Evolutionary conservation across 1,139 yeast genomes (phyloP).

Genomic region (Hyphopichia wangnamkhiaoensis): DNA sequence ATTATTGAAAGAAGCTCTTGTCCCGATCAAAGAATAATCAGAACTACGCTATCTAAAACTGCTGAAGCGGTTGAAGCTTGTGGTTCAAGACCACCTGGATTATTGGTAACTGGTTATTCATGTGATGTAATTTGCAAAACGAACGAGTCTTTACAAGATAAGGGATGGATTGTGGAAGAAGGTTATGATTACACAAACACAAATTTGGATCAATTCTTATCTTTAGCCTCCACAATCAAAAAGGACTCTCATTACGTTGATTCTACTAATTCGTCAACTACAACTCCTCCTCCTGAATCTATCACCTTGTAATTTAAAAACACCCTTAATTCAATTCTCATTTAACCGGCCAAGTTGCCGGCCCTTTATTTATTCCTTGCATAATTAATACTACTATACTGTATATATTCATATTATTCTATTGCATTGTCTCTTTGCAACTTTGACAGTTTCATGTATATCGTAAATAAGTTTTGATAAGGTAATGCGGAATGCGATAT

Average conservation of each 20-base stretch:
- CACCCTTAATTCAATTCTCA: not conserved
- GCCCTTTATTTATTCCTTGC: no score
- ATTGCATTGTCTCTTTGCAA: no score
- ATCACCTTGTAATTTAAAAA: no score
- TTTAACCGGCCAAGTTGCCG: no score
- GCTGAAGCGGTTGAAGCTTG: slow-evolving; percentile 74
- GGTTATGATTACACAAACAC: slow-evolving; percentile 34
- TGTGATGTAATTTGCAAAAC: slow-evolving; percentile 57
- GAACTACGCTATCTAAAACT: slow-evolving; percentile 68
- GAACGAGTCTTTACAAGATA: slow-evolving; percentile 18
- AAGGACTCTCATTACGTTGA: not conserved
- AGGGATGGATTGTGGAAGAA: slow-evolving; percentile 60
- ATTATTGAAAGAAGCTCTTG: slow-evolving; percentile 91
- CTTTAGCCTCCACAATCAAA: slow-evolving; percentile 2
- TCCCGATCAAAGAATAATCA: slow-evolving; percentile 84
- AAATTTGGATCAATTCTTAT: slow-evolving; percentile 6
- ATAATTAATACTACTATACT: no score
- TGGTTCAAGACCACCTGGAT: slow-evolving; percentile 94
- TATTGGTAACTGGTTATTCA: slow-evolving; percentile 79
- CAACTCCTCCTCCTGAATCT: not conserved
- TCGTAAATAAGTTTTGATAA: no score
- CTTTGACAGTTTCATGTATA: no score
- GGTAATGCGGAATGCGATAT: no score
- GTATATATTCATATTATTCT: no score
- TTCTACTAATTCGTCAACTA: not conserved